Conservation (phyloP, 768 basidiomycete species). For the Filobasidium wieringae region DNA sequence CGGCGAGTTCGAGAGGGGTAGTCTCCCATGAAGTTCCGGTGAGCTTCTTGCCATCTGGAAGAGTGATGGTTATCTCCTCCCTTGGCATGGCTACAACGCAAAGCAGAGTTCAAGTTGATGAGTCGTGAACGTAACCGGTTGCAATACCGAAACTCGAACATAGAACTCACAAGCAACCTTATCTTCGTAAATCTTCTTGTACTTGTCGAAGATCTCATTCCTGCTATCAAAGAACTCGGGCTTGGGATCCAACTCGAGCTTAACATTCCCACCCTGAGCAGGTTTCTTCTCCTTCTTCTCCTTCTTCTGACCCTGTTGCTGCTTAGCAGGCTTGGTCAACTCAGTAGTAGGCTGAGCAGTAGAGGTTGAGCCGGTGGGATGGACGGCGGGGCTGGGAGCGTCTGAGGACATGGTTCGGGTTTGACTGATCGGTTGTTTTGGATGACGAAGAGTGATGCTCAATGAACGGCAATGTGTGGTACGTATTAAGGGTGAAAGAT, state of each 20-base stretch:
- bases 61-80: conserved; percentile 66
- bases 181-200: conserved; percentile 72
- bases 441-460: not conserved
- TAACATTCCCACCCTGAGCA: not conserved
- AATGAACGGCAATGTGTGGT: not conserved
- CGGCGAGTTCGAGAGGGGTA: conserved; percentile 79
- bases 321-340: not conserved
- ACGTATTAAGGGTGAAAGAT: no score
- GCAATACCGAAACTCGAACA: conserved; percentile 10
- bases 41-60: conserved; percentile 74
- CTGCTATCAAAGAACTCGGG: conserved; percentile 83
- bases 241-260: conserved; percentile 43
- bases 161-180: conserved; percentile 58
- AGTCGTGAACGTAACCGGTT: not conserved
- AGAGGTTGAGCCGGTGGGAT: not conserved
- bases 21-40: conserved; percentile 90
- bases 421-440: not conserved
- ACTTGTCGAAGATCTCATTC: conserved; percentile 73
- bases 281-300: conserved; percentile 20
- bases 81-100: conserved; percentile 51
- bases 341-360: conserved; percentile 5
- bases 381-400: not conserved
- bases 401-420: not conserved
- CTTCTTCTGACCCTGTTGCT: conserved; percentile 10
- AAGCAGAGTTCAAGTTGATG: not conserved